Percentiles rank a stretch among this genome's conserved stretches.
Conservation (phyloP, 2,329 filamentous ascomycete species). For the Colletotrichum siamense region DNA sequence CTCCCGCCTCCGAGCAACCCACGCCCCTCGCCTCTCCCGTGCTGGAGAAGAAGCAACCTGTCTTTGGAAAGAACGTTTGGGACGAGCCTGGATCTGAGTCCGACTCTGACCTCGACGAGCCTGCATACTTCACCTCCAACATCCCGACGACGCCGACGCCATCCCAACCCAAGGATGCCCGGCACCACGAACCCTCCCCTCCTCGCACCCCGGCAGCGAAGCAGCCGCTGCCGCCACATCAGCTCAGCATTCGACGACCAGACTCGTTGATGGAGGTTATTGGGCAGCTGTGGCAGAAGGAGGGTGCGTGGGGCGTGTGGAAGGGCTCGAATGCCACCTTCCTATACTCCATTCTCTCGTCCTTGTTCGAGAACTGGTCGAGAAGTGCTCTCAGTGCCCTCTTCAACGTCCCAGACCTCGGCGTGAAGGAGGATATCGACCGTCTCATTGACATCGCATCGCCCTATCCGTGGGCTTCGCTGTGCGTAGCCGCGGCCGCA, state of each 20-base stretch:
- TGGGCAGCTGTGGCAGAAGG: conserved; percentile 85
- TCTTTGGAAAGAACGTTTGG: conserved; percentile 38
- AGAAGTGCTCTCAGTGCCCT: conserved; percentile 89
- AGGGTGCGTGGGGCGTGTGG: conserved; percentile 92
- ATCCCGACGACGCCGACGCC: conserved; percentile 60
- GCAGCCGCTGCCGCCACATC: conserved; percentile 53
- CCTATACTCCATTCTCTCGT: conserved; percentile 84
- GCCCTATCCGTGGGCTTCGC: conserved; percentile 80
- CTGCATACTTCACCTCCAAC: conserved; percentile 81
- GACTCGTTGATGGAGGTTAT: conserved; percentile 88
- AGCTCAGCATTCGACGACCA: conserved; percentile 73
- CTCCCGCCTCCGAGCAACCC: conserved; percentile 15
- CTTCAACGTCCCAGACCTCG: conserved; percentile 86
- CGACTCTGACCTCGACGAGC: conserved; percentile 77
- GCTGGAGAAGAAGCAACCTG: conserved; percentile 34
- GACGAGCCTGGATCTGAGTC: conserved; percentile 50
- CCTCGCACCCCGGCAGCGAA: conserved; percentile 40
- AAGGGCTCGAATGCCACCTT: conserved; percentile 94
- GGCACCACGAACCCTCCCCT: conserved; percentile 32
- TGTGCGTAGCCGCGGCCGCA: conserved; percentile 72
- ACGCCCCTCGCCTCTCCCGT: conserved; percentile 32
- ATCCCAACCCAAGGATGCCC: conserved; percentile 38
- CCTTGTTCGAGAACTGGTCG: conserved; percentile 90
- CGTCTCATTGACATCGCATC: conserved; percentile 76
- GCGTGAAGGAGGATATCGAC: conserved; percentile 77